Evolutionary conservation across 2,329 filamentous ascomycete genomes (phyloP).

Genomic region (Sphaerulina vaccinii): DNA sequence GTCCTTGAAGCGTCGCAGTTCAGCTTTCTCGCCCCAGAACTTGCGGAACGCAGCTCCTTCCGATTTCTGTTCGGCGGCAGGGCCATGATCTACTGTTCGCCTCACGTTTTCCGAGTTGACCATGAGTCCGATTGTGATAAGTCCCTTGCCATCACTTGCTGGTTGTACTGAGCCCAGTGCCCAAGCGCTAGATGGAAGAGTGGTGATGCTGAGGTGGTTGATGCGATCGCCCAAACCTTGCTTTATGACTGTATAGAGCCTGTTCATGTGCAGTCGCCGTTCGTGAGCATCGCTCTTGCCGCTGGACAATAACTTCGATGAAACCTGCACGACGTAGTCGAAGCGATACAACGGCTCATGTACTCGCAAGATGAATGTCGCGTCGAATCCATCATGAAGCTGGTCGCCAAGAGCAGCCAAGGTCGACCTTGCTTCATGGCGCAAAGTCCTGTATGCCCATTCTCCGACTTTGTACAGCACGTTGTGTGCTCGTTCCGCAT

Average conservation of each 20-base stretch:
- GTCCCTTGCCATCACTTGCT: conserved; percentile 30
- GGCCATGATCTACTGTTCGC: conserved; percentile 83
- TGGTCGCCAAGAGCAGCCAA: conserved; percentile 72
- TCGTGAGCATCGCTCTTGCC: background rate
- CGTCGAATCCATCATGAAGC: conserved; percentile 75
- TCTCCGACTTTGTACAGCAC: conserved; percentile 85
- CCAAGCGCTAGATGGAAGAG: conserved; percentile 37
- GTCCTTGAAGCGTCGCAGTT: conserved; percentile 91
- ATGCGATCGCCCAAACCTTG: conserved; percentile 75
- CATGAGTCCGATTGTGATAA: conserved; percentile 64
- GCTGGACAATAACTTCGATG: conserved; percentile 4
- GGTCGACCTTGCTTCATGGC: conserved; percentile 71
- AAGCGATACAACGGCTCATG: conserved; percentile 54
- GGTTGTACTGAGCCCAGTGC: conserved; percentile 35
- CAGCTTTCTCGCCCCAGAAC: conserved; percentile 94
- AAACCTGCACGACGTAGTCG: conserved; percentile 52
- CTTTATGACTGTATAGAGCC: conserved; percentile 63
- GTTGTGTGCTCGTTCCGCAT: conserved; percentile 72
- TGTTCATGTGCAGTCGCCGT: conserved; percentile 37
- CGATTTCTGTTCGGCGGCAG: conserved; percentile 78
- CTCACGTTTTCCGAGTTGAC: conserved; percentile 71
- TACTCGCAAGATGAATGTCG: conserved; percentile 70
- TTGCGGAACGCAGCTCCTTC: conserved; percentile 77
- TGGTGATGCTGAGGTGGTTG: conserved; percentile 57
- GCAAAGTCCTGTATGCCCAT: conserved; percentile 76